Conservation (phyloP, 306 rosid genomes). For the Quercus gilva region DNA sequence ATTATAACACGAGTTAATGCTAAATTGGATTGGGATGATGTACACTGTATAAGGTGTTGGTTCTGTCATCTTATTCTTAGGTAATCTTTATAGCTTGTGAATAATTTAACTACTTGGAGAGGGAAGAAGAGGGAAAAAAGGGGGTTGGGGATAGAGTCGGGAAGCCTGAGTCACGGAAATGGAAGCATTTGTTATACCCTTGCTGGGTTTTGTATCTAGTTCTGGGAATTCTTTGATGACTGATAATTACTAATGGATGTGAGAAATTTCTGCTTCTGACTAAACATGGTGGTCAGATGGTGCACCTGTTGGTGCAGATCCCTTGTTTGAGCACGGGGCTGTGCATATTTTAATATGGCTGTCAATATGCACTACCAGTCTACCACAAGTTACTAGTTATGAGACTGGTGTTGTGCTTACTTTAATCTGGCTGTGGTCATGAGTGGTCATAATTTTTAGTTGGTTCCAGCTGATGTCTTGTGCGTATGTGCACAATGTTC, state of each 20-base stretch:
- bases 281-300: not conserved
- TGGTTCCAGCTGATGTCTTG: too few species aligned
- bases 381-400: too few species aligned
- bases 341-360: not conserved
- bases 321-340: not conserved
- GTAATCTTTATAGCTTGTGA: conserved; percentile 34
- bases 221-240: too few species aligned
- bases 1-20: conserved; percentile 16
- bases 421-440: too few species aligned
- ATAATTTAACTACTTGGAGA: conserved; percentile 19
- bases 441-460: too few species aligned
- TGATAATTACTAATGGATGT: too few species aligned
- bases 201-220: not conserved
- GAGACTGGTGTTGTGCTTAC: too few species aligned
- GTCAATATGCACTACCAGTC: not conserved
- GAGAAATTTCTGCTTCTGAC: too few species aligned
- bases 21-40: conserved; percentile 12
- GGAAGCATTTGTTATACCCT: not conserved
- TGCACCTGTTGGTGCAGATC: not conserved
- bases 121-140: not conserved
- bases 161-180: not conserved
- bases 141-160: too few species aligned
- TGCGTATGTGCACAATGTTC: too few species aligned
- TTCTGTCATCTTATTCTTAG: conserved; percentile 17
- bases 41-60: conserved; percentile 19